Evolutionary conservation across 2,329 filamentous ascomycete species (phyloP), one percentile per base, ranked within the genome.

Genomic region (Colletotrichum gigasporum): DNA sequence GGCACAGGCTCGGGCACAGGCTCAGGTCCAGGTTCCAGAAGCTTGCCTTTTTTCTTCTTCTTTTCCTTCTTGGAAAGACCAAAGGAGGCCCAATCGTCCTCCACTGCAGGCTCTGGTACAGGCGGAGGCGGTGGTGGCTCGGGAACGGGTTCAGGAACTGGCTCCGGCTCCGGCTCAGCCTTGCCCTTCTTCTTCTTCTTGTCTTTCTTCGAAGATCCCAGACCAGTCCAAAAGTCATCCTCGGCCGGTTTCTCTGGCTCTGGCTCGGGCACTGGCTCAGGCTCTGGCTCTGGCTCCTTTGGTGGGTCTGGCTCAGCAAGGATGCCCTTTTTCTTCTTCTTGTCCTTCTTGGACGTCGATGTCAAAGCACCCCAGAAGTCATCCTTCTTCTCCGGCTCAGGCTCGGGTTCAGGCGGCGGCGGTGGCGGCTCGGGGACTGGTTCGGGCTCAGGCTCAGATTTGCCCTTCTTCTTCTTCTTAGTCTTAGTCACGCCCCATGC

Each of bases 291-390:
- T 2, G 69, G 61, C 39, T 70, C 68, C 18, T 69, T 70, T 14
- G 57, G 37, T 20, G 45, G 54, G 11, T 63, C 67, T 28, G 69
- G 53, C 9, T 71, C 68, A 20, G 72, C 69, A 62, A 74, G 69
- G 34, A 69, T 65, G 16, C 71, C 73, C 45, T 71, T 72, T 57
- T 73, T 78, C 65, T 78, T 76, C 63, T 79, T 81, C 68, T 77
- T 83, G 24, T 72, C 70, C 68, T 75, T 79, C 68, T 76, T 77
- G 8, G 70, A 70, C 2, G 66, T 44, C 16, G 69, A 44, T 18
- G 64, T 41, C 12, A 69, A 59, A 58, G 65, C 71, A 35, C 65
- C 70, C 44, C 67, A 69, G 22, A 69, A 71, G 4, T 67, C 67
- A 4, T 66, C 66, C 9, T 68, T 68, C 30, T 59, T 57, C 20